Evolutionary conservation across 2,329 filamentous ascomycete species (phyloP), one percentile per base, ranked within the genome.

Genomic region (Epichloe elymi): DNA sequence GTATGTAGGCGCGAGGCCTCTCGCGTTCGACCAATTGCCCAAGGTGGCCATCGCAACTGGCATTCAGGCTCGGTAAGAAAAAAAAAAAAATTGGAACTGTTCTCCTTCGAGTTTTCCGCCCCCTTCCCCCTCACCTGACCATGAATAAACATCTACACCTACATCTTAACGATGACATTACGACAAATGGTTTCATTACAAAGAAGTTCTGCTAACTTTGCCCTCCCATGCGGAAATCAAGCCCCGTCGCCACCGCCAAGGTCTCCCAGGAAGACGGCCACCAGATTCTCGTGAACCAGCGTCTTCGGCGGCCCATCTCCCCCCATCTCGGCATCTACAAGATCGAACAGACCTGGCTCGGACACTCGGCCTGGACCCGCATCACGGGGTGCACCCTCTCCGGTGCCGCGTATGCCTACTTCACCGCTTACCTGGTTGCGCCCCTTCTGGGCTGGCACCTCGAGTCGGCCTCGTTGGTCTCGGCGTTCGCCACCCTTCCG

Each of bases 311-410:
- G 49, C 90, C 90, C 65, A 76, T 95, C 61, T 78, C 88, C 44
- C 23, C 90, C 51, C 89, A 96, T 66, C 80, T 96, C 56, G 67
- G 72, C 63, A 90, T 94, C 78, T 96, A 96, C 82, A 78, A 81
- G 67, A 79, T 85, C 54, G 82, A 88, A 69, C 86, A 96, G 71
- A 93, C 88, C 60, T 95, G 83, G 84, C 83, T 87, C 68, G 76
- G 77, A 59, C 83, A 82, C 60, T 81, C 74, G 52, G 75, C 77
- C 58, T 76, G 87, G 70, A 86, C 89, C 74, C 88, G 90, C 63
- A 81, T 95, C 72, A 91, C 88, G n/a, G 90, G 88, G 61, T 71
- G 76, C 63, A 68, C 76, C 54, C 76, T 94, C 58, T 83, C 82
- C 54, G 86, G 84, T 57, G 70, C 74, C 47, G 76, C 95, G 56